Percentiles rank a stretch among this genome's conserved stretches.
Conservation (phyloP, 108 stramenopile genomes). For the Skeletonema potamos region DNA sequence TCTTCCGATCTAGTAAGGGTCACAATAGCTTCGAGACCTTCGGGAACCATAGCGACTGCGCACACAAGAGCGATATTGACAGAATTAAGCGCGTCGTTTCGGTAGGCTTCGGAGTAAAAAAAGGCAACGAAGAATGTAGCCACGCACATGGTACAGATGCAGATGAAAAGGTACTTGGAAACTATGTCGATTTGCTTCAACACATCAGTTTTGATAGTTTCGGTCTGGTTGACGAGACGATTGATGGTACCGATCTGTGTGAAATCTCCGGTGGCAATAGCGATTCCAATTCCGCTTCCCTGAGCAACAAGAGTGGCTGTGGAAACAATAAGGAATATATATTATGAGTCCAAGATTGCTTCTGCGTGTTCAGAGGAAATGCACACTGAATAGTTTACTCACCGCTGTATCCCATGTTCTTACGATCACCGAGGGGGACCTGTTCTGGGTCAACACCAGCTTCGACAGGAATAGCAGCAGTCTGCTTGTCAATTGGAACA, state of each 20-base stretch:
- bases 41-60: constrained; percentile 96
- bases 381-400: not conserved
- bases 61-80: constrained; percentile 80
- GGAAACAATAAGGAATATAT: not conserved
- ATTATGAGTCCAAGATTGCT: constrained; percentile 16
- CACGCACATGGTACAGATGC: constrained; percentile 75
- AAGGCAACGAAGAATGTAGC: constrained; percentile 80
- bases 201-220: constrained; percentile 91
- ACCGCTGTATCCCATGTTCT: constrained; percentile 83
- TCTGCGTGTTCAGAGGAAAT: constrained; percentile 19
- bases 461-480: constrained; percentile 47
- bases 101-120: constrained; percentile 47
- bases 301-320: constrained; percentile 87
- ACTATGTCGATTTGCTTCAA: constrained; percentile 90
- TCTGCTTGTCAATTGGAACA: constrained; percentile 81
- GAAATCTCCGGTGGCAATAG: constrained; percentile 76
- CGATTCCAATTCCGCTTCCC: constrained; percentile 87
- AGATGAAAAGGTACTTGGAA: constrained; percentile 76
- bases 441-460: constrained; percentile 45
- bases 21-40: constrained; percentile 96
- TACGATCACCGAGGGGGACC: constrained; percentile 80
- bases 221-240: constrained; percentile 71
- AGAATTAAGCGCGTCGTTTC: constrained; percentile 54
- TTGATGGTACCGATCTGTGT: constrained; percentile 98
- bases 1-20: too few species aligned